Evolutionary conservation across 768 basidiomycete species (phyloP), one percentile per base, ranked within the genome.

Genomic region (Steccherinum ochraceum): DNA sequence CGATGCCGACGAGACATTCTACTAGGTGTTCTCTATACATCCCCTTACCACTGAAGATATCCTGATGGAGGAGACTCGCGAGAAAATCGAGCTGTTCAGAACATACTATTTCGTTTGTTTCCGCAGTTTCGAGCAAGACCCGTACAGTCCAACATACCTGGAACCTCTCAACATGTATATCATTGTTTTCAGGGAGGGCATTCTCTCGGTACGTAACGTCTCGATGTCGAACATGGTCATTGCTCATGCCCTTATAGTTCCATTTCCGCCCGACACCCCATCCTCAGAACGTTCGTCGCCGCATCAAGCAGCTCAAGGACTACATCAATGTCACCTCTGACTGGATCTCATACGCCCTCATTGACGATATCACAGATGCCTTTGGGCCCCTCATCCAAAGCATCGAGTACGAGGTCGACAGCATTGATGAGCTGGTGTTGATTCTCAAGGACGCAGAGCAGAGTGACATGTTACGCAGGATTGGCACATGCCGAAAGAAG

Each of bases 91-190:
- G 67, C 81, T 99, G 18, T 99, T 98, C 79, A 80, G 94, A 49
- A 95, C 95, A 65, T 99, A 99, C 67, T 98, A 97, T 66, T 82
- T 99, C 48, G 96, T 98, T 54, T 98, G 95, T 76, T 99, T 99
- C 76, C 86, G 96, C 56, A 89, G 92, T 56, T 98, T 99, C 72
- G 96, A 99, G 68, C 96, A 99, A 73, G 96, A 98, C 67, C 88
- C 84, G 20, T 97, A 97, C 72, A 92, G 89, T 61, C 93, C 94
- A 16, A 98, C 93, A 1, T 86, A 98, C 67, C 83, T 99, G 43
- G 95, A 99, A 66, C 96, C 96, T 13, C 75, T 98, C 56, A 99
- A 99, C 70, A 98, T 97, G 95, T 99, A 99, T 70, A 95, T 99
- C 59, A 89, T 98, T 59, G 96, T 99, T 45, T 97, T 99, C 72